Conservation (phyloP, 1,284 basidiomycete species). For the Omphalotus olearius region DNA sequence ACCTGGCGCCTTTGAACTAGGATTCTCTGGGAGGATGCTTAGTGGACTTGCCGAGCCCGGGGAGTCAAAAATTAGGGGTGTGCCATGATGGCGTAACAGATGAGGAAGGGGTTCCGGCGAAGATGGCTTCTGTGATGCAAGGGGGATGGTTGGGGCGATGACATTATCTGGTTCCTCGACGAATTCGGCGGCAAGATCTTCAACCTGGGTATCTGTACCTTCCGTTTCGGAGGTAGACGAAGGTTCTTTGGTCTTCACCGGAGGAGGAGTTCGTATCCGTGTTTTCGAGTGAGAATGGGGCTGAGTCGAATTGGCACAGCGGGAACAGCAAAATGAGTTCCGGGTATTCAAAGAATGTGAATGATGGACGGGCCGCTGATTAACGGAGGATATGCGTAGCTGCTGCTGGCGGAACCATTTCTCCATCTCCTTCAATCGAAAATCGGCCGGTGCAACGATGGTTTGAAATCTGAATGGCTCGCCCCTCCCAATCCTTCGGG, state of each 20-base stretch:
- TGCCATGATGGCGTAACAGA: constrained; percentile 3
- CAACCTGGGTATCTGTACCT: too few species aligned
- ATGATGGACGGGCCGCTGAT: constrained; percentile 10
- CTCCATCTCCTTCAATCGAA: constrained; percentile 73
- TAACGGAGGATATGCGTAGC: constrained; percentile 12
- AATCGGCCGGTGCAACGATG: constrained; percentile 62
- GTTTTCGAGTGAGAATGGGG: constrained; percentile 3
- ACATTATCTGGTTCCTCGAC: constrained; percentile 9
- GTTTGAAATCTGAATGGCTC: constrained; percentile 50
- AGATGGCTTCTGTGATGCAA: constrained; percentile 2
- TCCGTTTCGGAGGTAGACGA: background rate
- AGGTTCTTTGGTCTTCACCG: background rate
- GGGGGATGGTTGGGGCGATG: constrained; percentile 3
- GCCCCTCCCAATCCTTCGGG: constrained; percentile 29
- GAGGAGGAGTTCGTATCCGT: background rate
- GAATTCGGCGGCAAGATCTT: background rate
- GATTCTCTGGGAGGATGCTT: background rate
- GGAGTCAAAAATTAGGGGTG: background rate
- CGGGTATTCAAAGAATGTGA: constrained; percentile 18
- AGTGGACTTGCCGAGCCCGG: background rate
- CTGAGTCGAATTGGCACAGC: constrained; percentile 7
- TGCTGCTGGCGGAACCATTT: constrained; percentile 56
- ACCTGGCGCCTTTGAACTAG: background rate
- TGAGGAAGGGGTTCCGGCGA: constrained; percentile 10
- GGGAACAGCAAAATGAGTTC: constrained; percentile 29